These are phyloP conservation scores for Blumeria graminis DNA, from an alignment of 2,329 filamentous ascomycete genomes.

Conservation along the genomic window DNA sequence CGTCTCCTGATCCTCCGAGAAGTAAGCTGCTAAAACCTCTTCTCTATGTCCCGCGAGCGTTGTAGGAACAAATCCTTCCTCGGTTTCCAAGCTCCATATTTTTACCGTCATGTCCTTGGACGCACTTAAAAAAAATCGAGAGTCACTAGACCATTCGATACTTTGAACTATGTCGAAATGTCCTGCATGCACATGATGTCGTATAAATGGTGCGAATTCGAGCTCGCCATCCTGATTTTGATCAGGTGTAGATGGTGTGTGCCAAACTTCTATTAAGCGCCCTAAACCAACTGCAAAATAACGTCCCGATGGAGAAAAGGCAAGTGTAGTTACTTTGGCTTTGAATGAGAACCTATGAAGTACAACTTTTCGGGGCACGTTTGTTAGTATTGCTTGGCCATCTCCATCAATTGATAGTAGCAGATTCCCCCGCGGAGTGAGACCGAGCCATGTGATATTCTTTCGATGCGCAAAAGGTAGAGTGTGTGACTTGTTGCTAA, in stretches of 20 bases:
- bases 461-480: constrained; percentile 80
- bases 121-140: constrained; percentile 77
- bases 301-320: constrained; percentile 74
- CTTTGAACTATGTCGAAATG: constrained; percentile 73
- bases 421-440: constrained; percentile 77
- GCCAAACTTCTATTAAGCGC: constrained; percentile 81
- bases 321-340: constrained; percentile 53
- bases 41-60: constrained; percentile 80
- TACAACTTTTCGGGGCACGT: constrained; percentile 60
- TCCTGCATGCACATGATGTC: constrained; percentile 62
- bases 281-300: constrained; percentile 80
- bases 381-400: constrained; percentile 79
- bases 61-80: constrained; percentile 74
- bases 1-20: constrained; percentile 78
- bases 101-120: constrained; percentile 80
- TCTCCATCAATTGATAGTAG: constrained; percentile 85
- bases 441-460: constrained; percentile 71
- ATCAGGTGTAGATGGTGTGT: constrained; percentile 75
- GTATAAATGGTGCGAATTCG: constrained; percentile 85
- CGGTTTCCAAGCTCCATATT: constrained; percentile 80
- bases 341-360: constrained; percentile 95
- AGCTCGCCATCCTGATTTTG: constrained; percentile 55
- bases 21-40: constrained; percentile 83
- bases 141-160: constrained; percentile 91
- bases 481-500: constrained; percentile 66